Evolutionary conservation across 495 filamentous ascomycete species (phyloP).

Genomic region (Penicillium herquei): DNA sequence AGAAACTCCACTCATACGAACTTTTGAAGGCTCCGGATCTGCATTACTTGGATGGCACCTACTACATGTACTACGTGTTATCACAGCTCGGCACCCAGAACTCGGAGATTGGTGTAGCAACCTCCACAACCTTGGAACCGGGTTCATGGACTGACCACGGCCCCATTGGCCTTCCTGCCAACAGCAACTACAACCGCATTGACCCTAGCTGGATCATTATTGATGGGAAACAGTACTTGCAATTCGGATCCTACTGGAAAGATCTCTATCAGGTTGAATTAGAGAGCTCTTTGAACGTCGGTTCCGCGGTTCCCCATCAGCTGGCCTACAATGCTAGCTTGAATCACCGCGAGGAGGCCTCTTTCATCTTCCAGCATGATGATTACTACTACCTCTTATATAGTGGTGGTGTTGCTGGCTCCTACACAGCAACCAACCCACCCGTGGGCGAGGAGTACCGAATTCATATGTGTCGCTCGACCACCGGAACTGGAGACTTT

Average conservation of each 20-base stretch:
- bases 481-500: slow-evolving; percentile 51
- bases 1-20: background rate
- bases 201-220: slow-evolving; percentile 60
- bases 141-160: slow-evolving; percentile 59
- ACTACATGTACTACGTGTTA: slow-evolving; percentile 74
- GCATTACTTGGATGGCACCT: slow-evolving; percentile 50
- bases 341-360: slow-evolving; percentile 57
- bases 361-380: slow-evolving; percentile 54
- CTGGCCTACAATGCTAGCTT: slow-evolving; percentile 55
- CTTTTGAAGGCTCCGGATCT: slow-evolving; percentile 63
- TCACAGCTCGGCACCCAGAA: slow-evolving; percentile 61
- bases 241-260: slow-evolving; percentile 70
- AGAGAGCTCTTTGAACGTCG: slow-evolving; percentile 40
- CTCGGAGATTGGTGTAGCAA: slow-evolving; percentile 67
- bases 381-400: slow-evolving; percentile 67
- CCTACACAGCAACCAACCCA: slow-evolving; percentile 48
- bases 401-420: slow-evolving; percentile 61
- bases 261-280: slow-evolving; percentile 63
- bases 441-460: slow-evolving; percentile 62
- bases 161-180: slow-evolving; percentile 50
- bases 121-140: slow-evolving; percentile 55
- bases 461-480: slow-evolving; percentile 61
- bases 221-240: slow-evolving; percentile 50
- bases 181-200: slow-evolving; percentile 63
- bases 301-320: slow-evolving; percentile 37